Conservation (phyloP, 2,329 filamentous ascomycete species). For the Fusarium siculi region DNA sequence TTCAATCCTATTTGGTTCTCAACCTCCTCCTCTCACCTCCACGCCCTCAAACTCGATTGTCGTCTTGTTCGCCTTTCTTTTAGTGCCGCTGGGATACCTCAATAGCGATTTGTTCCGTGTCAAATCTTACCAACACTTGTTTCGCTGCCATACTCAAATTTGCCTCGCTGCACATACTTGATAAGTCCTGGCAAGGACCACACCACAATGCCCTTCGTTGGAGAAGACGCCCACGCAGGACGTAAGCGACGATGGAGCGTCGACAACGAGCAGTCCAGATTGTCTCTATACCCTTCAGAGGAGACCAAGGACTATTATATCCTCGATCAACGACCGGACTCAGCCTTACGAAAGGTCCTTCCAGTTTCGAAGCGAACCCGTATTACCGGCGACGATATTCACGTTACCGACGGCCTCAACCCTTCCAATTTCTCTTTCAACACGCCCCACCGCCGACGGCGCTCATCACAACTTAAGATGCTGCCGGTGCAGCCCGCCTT, state of each 20-base stretch:
- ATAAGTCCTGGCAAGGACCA: slow-evolving; percentile 28
- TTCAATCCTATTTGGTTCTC: slow-evolving; percentile 1
- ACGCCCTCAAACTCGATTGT: neutral
- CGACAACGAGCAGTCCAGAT: slow-evolving; percentile 40
- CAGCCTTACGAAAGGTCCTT: slow-evolving; percentile 45
- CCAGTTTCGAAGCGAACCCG: slow-evolving; percentile 48
- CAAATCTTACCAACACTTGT: neutral
- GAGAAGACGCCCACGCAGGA: slow-evolving; percentile 47
- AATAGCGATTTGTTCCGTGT: neutral
- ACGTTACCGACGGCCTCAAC: slow-evolving; percentile 27
- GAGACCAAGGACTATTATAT: slow-evolving; percentile 43
- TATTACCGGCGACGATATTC: slow-evolving; percentile 39
- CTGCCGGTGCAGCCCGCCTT: slow-evolving; percentile 35
- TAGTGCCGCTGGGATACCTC: neutral
- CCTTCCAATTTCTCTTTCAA: slow-evolving; percentile 2
- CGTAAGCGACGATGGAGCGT: slow-evolving; percentile 50
- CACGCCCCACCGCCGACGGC: slow-evolving; percentile 38
- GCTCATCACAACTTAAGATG: slow-evolving; percentile 42
- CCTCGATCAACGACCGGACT: slow-evolving; percentile 41
- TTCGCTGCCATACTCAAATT: neutral
- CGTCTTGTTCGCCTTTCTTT: neutral
- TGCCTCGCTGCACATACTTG: slow-evolving; percentile 23
- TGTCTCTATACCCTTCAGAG: slow-evolving; percentile 42
- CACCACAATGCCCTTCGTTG: slow-evolving; percentile 51
- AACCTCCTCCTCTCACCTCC: slow-evolving; percentile 19